Percentiles rank a stretch among this genome's conserved stretches.
These are phyloP conservation scores for Oenanthe javanica DNA, from an alignment of 140 eudicot genomes.

Conservation along the genomic window DNA sequence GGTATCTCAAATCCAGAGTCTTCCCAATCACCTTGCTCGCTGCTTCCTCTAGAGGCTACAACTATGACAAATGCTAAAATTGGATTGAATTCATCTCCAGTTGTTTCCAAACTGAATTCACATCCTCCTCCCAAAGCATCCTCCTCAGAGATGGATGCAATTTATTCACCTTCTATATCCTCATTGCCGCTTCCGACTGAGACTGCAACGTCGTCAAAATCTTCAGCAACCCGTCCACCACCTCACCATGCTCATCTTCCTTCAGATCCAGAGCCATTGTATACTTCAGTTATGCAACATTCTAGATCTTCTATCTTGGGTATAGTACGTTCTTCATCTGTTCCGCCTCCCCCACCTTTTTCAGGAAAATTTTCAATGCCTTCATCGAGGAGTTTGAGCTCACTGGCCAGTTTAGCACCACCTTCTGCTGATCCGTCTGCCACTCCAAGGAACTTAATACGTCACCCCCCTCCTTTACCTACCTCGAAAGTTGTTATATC, in stretches of 20 bases:
- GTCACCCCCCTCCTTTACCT: constrained; percentile 10
- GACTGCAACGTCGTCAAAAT: neutral
- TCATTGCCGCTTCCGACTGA: constrained; percentile 2
- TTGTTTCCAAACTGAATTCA: neutral
- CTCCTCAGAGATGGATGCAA: neutral
- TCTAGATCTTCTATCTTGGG: neutral
- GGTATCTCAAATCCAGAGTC: constrained; percentile 7
- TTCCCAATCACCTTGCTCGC: neutral
- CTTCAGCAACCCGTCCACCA: constrained; percentile 6
- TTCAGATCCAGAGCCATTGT: constrained; percentile 8
- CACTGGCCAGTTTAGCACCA: constrained; percentile 2
- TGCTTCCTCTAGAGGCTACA: constrained; percentile 5
- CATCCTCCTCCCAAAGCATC: constrained; percentile 5
- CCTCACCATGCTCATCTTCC: neutral
- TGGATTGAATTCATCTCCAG: neutral
- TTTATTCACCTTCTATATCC: constrained; percentile 3
- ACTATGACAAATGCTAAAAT: neutral
- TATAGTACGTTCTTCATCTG: constrained; percentile 4
- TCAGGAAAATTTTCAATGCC: constrained; percentile 7
- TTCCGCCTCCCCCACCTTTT: constrained; percentile 12
- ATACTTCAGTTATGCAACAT: neutral
- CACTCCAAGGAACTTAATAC: constrained; percentile 1
- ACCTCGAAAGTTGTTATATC: neutral
- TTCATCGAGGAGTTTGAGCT: neutral
- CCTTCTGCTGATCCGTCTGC: neutral